A percentile compares a stretch with the other conserved stretches of the same genome.
Evolutionary conservation across 225 moss, liverwort and hornwort species (phyloP).

Genomic region (Antitrichia curtipendula): DNA sequence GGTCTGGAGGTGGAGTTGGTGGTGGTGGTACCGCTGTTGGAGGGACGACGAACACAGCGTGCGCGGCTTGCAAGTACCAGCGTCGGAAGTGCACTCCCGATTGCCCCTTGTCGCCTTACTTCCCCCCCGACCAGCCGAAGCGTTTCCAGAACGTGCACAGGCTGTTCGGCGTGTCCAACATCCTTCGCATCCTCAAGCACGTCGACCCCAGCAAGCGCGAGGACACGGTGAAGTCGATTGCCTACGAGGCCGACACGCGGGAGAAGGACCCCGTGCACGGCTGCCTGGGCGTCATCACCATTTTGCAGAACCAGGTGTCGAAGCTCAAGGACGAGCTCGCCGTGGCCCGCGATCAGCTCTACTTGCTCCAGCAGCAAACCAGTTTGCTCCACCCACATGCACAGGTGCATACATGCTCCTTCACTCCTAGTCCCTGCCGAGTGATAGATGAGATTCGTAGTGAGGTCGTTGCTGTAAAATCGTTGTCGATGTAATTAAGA

Average conservation of each 20-base stretch:
- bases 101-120: conserved; percentile 60
- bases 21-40: neutral
- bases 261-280: conserved; percentile 63
- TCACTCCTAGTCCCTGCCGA: neutral
- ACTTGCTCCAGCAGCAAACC: conserved; percentile 22
- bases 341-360: conserved; percentile 33
- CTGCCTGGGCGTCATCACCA: conserved; percentile 49
- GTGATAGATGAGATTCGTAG: neutral
- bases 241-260: conserved; percentile 57
- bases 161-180: conserved; percentile 59
- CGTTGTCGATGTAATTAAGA: neutral
- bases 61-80: conserved; percentile 65
- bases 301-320: conserved; percentile 40
- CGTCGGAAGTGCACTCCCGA: conserved; percentile 61
- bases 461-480: neutral
- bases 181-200: conserved; percentile 57
- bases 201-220: conserved; percentile 46
- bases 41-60: conserved; percentile 17
- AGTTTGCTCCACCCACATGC: neutral
- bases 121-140: conserved; percentile 60
- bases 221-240: conserved; percentile 53
- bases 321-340: conserved; percentile 49
- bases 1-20: neutral
- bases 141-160: conserved; percentile 62
- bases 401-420: neutral